Conservation (phyloP, 495 filamentous ascomycete species). For the Xylaria grammica region DNA sequence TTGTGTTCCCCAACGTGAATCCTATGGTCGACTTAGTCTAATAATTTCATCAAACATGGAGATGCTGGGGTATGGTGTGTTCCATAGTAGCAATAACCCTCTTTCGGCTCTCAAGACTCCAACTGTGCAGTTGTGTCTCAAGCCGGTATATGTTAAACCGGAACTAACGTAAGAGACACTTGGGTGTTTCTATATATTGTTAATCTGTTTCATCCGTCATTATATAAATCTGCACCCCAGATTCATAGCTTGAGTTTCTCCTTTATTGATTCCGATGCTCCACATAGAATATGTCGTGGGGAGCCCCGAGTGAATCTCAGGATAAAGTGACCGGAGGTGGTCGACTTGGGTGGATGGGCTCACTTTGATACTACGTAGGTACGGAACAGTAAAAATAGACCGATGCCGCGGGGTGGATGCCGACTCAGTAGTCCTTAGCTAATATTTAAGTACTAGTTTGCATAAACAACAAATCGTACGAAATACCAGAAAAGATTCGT, state of each 20-base stretch:
- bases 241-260: neutral
- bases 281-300: neutral
- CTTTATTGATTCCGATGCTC: neutral
- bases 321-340: neutral
- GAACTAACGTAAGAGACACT: conserved; percentile 4
- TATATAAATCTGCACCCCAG: conserved; percentile 8
- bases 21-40: neutral
- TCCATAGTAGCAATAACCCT: too few species aligned
- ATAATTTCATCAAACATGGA: neutral
- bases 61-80: neutral
- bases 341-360: neutral
- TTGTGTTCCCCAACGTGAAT: neutral
- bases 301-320: neutral
- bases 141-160: neutral
- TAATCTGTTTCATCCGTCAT: neutral
- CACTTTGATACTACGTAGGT: neutral
- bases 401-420: conserved; percentile 11
- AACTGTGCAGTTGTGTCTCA: neutral
- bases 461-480: conserved; percentile 1
- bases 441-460: conserved; percentile 21
- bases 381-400: conserved; percentile 8
- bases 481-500: neutral
- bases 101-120: neutral
- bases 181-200: too few species aligned
- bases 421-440: conserved; percentile 17